Conservation (phyloP, 495 filamentous ascomycete genomes). For the Hyaloscypha finlandica region DNA sequence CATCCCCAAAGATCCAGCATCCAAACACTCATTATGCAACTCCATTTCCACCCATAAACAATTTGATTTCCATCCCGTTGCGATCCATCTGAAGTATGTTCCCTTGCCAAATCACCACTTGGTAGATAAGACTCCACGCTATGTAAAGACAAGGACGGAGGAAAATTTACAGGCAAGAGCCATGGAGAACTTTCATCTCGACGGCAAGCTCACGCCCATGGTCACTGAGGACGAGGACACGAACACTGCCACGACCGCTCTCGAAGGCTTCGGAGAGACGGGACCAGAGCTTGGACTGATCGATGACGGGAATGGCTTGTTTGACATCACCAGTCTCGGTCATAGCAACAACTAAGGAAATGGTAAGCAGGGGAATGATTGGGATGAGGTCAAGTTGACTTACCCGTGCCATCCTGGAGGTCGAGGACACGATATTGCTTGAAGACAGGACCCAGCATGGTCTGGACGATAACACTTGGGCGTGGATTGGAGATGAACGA, state of each 20-base stretch:
- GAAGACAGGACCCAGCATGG: conserved; percentile 99
- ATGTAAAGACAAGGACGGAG: conserved; percentile 26
- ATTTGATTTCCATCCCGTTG: conserved; percentile 14
- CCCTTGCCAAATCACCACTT: conserved; percentile 21
- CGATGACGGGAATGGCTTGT: conserved; percentile 89
- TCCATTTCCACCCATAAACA: conserved; percentile 20
- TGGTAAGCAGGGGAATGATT: conserved; percentile 48
- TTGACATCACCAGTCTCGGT: conserved; percentile 80
- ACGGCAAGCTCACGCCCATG: conserved; percentile 92
- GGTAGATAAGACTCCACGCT: conserved; percentile 26
- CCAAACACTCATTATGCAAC: conserved; percentile 29
- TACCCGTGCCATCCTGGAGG: conserved; percentile 77
- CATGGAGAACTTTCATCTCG: conserved; percentile 97
- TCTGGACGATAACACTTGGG: conserved; percentile 96
- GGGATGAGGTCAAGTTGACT: conserved; percentile 7
- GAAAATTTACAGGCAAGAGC: conserved; percentile 52
- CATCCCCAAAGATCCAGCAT: background rate
- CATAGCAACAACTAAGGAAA: conserved; percentile 34
- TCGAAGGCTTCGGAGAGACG: conserved; percentile 85
- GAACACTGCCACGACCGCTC: conserved; percentile 88
- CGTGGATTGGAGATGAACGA: conserved; percentile 96
- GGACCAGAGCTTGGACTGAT: conserved; percentile 84
- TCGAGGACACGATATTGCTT: conserved; percentile 99
- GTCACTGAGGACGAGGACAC: conserved; percentile 95
- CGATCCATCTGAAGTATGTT: conserved; percentile 22